phyloP scores from a whole-genome alignment of 805 yeast genomes.

The Suhomyces sp. region DNA sequence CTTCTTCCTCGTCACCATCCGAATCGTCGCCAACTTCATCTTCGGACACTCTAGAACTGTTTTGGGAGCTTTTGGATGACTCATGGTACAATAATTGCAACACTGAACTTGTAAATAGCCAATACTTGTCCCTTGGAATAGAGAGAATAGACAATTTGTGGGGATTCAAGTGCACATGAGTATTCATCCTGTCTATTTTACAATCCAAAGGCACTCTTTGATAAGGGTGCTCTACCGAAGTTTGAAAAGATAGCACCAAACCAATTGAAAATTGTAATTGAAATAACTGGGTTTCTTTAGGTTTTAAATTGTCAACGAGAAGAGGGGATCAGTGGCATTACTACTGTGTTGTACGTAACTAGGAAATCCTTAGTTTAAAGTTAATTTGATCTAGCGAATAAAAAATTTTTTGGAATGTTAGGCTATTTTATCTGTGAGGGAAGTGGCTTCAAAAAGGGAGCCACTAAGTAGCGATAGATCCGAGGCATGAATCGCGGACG shows the following conservation, averaged over 20 bases:
- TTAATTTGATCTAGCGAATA: not conserved
- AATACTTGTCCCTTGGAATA: slow-evolving; percentile 49
- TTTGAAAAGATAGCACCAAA: not conserved
- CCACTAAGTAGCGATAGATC: not conserved
- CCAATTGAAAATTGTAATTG: not conserved
- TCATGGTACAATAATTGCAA: slow-evolving; percentile 43
- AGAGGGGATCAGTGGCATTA: not conserved
- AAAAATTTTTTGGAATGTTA: not conserved
- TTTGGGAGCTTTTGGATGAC: slow-evolving; percentile 17
- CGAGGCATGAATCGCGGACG: not conserved
- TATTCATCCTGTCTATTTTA: slow-evolving; percentile 26
- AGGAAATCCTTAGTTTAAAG: not conserved
- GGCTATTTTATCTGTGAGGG: not conserved
- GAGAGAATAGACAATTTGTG: slow-evolving; percentile 49
- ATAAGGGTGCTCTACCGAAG: not conserved
- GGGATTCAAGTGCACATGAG: slow-evolving; percentile 48
- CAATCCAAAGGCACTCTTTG: not conserved
- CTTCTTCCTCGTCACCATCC: slow-evolving; percentile 3
- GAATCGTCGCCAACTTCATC: slow-evolving; percentile 6
- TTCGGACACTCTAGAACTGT: slow-evolving; percentile 8
- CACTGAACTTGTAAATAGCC: slow-evolving; percentile 54
- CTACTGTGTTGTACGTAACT: not conserved
- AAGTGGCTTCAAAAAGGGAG: not conserved
- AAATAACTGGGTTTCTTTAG: not conserved
- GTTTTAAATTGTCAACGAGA: not conserved